Conservation (phyloP, 1,284 basidiomycete species). For the Chondrostereum purpureum region DNA sequence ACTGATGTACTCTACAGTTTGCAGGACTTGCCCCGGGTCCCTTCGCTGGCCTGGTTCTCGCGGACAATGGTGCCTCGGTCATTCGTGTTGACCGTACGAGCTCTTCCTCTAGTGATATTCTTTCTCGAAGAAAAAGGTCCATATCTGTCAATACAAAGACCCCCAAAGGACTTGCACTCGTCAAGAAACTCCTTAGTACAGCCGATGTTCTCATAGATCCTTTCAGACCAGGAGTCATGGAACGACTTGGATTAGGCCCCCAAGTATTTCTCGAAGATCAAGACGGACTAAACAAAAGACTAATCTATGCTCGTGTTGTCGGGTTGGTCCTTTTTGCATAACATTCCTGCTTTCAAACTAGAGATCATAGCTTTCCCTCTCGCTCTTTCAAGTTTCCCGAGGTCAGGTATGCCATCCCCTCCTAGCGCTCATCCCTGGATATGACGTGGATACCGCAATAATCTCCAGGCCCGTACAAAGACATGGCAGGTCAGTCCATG, state of each 20-base stretch:
- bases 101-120: conserved; percentile 39
- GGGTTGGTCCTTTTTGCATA: conserved; percentile 44
- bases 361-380: conserved; percentile 5
- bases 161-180: conserved; percentile 48
- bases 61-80: conserved; percentile 78
- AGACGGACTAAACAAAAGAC: conserved; percentile 48
- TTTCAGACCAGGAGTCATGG: conserved; percentile 79
- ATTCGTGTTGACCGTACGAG: conserved; percentile 65
- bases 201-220: conserved; percentile 82
- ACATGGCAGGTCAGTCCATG: conserved; percentile 56
- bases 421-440: conserved; percentile 10
- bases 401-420: conserved; percentile 34
- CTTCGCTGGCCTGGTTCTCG: conserved; percentile 73
- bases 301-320: conserved; percentile 61
- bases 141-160: conserved; percentile 63
- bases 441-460: no score
- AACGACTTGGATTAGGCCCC: conserved; percentile 72
- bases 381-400: conserved; percentile 41
- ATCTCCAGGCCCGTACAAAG: conserved; percentile 49
- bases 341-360: no score
- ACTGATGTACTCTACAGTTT: conserved; percentile 40
- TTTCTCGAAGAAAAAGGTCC: conserved; percentile 71
- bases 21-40: conserved; percentile 82
- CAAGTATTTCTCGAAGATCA: conserved; percentile 56
- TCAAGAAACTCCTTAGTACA: conserved; percentile 52